phyloP scores from a whole-genome alignment of 139 green algal genomes.

The Chlamydomonas schloesseri region DNA sequence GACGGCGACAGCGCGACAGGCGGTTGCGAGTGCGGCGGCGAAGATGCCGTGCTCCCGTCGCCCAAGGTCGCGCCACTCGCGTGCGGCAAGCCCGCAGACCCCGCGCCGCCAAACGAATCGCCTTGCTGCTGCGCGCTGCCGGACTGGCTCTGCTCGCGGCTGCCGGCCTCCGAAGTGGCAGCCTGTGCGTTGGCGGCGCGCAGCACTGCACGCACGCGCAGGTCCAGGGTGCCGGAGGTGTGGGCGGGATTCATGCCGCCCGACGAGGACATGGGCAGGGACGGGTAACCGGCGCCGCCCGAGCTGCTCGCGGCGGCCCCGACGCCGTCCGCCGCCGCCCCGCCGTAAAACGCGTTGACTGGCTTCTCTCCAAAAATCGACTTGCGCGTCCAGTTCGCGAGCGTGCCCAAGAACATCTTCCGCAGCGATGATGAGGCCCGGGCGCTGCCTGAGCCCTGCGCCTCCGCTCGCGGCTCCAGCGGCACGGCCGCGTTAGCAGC shows the following conservation, averaged over 20 bases:
- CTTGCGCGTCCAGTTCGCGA: neutral
- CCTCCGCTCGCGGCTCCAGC: too few relatives aligned
- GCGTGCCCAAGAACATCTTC: neutral
- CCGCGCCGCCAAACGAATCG: neutral
- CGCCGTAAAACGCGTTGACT: neutral
- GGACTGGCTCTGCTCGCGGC: neutral
- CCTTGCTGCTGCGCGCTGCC: neutral
- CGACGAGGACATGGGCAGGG: too few relatives aligned
- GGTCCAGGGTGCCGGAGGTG: neutral
- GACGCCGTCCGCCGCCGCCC: neutral
- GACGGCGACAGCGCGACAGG: too few relatives aligned
- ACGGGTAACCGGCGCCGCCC: neutral
- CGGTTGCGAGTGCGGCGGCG: too few relatives aligned
- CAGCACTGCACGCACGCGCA: slow-evolving; percentile 17
- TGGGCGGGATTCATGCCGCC: too few relatives aligned
- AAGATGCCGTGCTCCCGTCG: too few relatives aligned
- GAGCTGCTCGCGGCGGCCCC: neutral
- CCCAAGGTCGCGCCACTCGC: too few relatives aligned
- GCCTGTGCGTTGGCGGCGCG: neutral
- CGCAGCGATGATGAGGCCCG: neutral
- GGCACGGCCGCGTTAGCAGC: too few relatives aligned
- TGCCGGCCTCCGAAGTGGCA: neutral
- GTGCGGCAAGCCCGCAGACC: too few relatives aligned
- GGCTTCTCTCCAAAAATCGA: neutral
- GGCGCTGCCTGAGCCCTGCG: too few relatives aligned